phyloP scores from a whole-genome alignment of 2,329 filamentous ascomycete genomes.

The Penicillium concentricum region DNA sequence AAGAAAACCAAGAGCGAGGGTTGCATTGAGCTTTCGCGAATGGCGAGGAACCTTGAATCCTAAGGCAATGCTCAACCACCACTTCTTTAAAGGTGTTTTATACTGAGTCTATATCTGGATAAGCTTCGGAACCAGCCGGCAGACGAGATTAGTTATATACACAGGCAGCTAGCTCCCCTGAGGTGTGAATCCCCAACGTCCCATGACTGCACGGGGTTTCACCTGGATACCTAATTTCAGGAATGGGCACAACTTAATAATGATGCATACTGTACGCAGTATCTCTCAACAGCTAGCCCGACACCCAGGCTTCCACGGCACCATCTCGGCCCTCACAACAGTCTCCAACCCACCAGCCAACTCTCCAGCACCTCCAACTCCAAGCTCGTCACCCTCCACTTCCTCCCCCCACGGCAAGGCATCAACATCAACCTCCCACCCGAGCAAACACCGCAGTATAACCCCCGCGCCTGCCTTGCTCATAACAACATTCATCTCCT shows the following conservation, averaged over 20 bases:
- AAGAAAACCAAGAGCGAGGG: background rate
- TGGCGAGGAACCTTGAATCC: no score
- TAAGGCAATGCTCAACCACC: no score
- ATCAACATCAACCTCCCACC: conserved; percentile 76
- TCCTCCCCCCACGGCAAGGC: conserved; percentile 83
- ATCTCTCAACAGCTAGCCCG: conserved; percentile 2
- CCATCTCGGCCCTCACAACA: conserved; percentile 69
- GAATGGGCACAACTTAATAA: background rate
- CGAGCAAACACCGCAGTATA: conserved; percentile 72
- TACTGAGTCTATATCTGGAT: background rate
- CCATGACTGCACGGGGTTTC: background rate
- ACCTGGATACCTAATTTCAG: background rate
- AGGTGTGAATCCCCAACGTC: no score
- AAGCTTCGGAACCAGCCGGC: background rate
- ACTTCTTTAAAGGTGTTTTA: background rate
- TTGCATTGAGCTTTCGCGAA: background rate
- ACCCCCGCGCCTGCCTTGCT: conserved; percentile 85
- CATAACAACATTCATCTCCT: conserved; percentile 86
- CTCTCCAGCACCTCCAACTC: conserved; percentile 56
- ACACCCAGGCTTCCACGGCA: conserved; percentile 43
- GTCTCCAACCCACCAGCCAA: conserved; percentile 76
- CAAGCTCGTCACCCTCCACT: conserved; percentile 65
- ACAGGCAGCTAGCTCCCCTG: background rate
- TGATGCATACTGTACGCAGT: background rate
- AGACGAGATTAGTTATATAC: background rate